Base-by-base conservation (phyloP, 805 yeast genomes). In the Ogataea nitratoaversa region DNA sequence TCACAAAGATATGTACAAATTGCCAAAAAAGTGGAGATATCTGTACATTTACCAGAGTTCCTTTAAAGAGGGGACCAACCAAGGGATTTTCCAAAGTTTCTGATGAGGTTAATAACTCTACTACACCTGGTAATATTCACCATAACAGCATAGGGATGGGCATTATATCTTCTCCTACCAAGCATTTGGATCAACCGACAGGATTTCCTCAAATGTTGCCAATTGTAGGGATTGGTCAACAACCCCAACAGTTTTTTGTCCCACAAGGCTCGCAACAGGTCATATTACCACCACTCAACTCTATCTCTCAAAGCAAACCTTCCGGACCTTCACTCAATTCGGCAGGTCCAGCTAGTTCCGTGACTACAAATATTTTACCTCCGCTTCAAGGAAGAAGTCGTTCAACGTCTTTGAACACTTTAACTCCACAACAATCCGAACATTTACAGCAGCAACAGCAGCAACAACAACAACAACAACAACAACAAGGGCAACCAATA, bases 41-140 rank as follows among this genome's bases (percentile, higher is more conserved):
- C 2, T 84, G 95, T 57, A 68, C 82, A 2, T 84, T 83, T 56
- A 79, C 81, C 18, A 66, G 91, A 36, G 71, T 80, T 2, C 95
- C 90, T 0, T 57, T 84, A 56, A 84, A 84, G 51, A 64, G 95
- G 49, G 95, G 95, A 0, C 95, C 95, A 0, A 71, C 83, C 1
- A 84, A 83, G 53, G 91, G 91, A 1, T 81, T 76, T 35, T 50
- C 52, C 2, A 59, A 54, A 35, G 32, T 14, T 48, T 66, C 70
- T n/a, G 62, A 71, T 36, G 74, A 67, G 40, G 51, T 32, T 3
- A 29, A 18, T 17, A 30, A 9, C 14, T 4, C 19, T 6, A 29
- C 17, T 6, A 11, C 14, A 25, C 6, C 8, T 23, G 8, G 8
- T 8, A 23, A 23, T 23, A 23, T 11, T 13, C 14, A 13, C 13